Evolutionary conservation across 169 alveolate genomes (phyloP).

Genomic region (Eimeria falciformis): DNA sequence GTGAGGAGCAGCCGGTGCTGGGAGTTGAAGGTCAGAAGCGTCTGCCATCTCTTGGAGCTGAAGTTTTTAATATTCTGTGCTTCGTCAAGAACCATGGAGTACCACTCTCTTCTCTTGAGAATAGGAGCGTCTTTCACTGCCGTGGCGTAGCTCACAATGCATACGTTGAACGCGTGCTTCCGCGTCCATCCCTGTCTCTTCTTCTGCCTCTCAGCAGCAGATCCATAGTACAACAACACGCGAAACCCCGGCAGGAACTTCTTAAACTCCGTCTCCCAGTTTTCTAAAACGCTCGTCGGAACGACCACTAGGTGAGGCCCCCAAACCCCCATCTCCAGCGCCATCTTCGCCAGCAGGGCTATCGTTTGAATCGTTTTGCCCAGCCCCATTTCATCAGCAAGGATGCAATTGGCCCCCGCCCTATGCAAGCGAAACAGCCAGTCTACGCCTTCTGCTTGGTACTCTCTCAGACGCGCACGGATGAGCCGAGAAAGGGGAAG

Average conservation of each 20-base stretch:
- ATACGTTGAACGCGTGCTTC: constrained; percentile 95
- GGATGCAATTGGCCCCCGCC: constrained; percentile 96
- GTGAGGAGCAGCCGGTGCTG: constrained; percentile 97
- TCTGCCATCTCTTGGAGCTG: constrained; percentile 98
- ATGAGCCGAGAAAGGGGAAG: constrained; percentile 92
- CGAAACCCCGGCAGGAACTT: constrained; percentile 98
- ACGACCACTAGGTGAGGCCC: constrained; percentile 99
- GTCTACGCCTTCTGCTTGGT: constrained; percentile 96
- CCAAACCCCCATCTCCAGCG: constrained; percentile 96
- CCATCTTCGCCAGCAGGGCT: constrained; percentile 97
- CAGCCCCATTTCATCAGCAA: constrained; percentile 99
- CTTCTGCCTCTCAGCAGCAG: constrained; percentile 88
- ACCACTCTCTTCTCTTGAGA: constrained; percentile 97
- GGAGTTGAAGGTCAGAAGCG: constrained; percentile 96
- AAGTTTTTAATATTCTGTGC: constrained; percentile 99
- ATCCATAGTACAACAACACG: constrained; percentile 96
- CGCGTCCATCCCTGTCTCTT: constrained; percentile 81
- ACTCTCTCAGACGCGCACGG: constrained; percentile 94
- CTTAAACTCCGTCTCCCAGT: constrained; percentile 99
- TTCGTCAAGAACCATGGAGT: constrained; percentile 98
- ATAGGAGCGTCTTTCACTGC: constrained; percentile 96
- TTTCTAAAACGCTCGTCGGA: constrained; percentile 98
- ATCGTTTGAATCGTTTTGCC: constrained; percentile 99
- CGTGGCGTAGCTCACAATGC: constrained; percentile 97
- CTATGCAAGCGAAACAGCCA: constrained; percentile 98